Evolutionary conservation across 2,329 filamentous ascomycete genomes (phyloP), one percentile per base, ranked within the genome.

Genomic region (Pseudophaeomoniella oleicola): DNA sequence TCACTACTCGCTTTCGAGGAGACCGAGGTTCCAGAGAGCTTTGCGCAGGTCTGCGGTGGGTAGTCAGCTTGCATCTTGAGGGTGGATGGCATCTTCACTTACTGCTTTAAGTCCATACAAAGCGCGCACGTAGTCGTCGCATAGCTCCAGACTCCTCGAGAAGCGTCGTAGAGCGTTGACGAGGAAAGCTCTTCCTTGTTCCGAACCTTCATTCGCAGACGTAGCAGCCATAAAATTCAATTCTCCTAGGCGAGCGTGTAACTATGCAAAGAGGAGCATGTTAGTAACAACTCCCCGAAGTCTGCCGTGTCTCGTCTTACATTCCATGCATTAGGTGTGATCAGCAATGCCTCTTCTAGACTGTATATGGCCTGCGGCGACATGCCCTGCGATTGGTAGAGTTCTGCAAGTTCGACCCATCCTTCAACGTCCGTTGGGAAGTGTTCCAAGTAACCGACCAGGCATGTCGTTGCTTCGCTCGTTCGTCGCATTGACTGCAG

Each of bases 271-370:
- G 16, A 16, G 4, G 48, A 16, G 19, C 4, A 10, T 4, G 29
- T 40, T 17, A 37, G 30, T 18, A 29, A 27, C 6, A 6, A n/a
- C n/a, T 27, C 6, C 6, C 6, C 22, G 6, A 27, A 27, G n/a
- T 9, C 9, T 27, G 6, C 22, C 22, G 9, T 6, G 22, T 27
- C n/a, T n/a, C 22, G 41, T 56, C 81, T 55, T 57, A 90, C 83
- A 64, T 93, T 96, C 87, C 90, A 98, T 14, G 88, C 84, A 62
- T 94, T 93, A 3, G 90, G 88, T 37, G 76, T 73, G 39, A 93
- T 67, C 36, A 96, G 65, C 32, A 98, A 59, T 14, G 93, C 85
- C 57, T 98, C 90, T 56, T 98, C 90, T 32, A 94, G 63, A 41
- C 85, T 80, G 57, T 81, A 94, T 35, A 94, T 76, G 29, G 86